A percentile compares a stretch with the other conserved stretches of the same genome.
phyloP scores from a whole-genome alignment of 805 yeast genomes.

The Candida tallmaniae region DNA sequence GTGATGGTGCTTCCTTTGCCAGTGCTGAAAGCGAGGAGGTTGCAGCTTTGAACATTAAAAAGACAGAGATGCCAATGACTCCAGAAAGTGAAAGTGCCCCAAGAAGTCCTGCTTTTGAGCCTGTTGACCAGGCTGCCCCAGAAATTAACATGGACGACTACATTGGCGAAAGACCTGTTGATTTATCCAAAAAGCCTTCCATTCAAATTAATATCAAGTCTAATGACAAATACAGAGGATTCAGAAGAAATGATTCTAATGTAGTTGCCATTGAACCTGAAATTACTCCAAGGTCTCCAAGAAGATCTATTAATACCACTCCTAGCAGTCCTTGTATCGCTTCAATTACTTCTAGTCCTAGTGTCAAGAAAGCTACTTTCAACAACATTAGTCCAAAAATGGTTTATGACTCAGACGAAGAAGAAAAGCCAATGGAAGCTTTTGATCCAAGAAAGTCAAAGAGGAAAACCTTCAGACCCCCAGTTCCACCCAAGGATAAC shows the following conservation, averaged over 20 bases:
- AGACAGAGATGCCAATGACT: not conserved
- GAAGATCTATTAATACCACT: conserved; percentile 15
- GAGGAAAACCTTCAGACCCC: conserved; percentile 8
- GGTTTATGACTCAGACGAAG: conserved; percentile 15
- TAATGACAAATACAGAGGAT: conserved; percentile 34
- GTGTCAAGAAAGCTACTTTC: conserved; percentile 10
- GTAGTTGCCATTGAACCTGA: conserved; percentile 16
- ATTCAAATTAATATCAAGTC: conserved; percentile 12
- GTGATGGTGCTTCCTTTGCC: conserved; percentile 12
- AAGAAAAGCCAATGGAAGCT: conserved; percentile 15
- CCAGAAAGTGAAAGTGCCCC: not conserved
- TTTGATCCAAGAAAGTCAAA: conserved; percentile 20
- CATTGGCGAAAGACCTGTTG: conserved; percentile 8
- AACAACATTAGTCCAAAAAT: conserved; percentile 13
- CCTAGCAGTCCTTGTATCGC: not conserved
- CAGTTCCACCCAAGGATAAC: conserved; percentile 4
- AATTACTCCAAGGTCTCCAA: conserved; percentile 22
- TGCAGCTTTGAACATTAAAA: conserved; percentile 23
- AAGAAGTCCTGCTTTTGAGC: conserved; percentile 10
- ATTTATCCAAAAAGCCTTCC: conserved; percentile 10
- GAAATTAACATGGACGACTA: conserved; percentile 3
- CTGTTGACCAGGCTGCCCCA: conserved; percentile 12
- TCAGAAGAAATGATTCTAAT: conserved; percentile 31
- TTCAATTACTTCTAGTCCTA: conserved; percentile 2
- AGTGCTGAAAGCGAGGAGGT: conserved; percentile 16